Percentiles rank a stretch among this genome's conserved stretches.
Evolutionary conservation across 768 basidiomycete species (phyloP).

Genomic region (Mycena venus): DNA sequence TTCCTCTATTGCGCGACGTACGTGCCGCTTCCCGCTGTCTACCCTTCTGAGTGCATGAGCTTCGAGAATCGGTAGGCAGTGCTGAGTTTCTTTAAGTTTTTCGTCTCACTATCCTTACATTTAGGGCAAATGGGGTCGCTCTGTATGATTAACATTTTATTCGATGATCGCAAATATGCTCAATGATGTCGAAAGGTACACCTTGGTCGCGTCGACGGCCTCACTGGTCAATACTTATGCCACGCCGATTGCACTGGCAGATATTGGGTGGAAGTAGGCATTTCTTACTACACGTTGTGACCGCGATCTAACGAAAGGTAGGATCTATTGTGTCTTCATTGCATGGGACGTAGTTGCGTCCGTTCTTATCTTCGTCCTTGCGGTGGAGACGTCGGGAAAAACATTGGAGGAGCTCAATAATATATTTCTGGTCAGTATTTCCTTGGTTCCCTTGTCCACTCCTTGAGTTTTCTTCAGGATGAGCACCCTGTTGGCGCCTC

Average conservation of each 20-base stretch:
- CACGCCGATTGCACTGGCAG: constrained; percentile 55
- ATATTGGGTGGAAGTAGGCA: constrained; percentile 48
- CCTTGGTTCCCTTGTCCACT: background rate
- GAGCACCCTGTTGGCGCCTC: constrained; percentile 13
- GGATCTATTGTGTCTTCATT: constrained; percentile 37
- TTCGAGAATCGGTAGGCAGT: constrained; percentile 61
- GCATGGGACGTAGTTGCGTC: constrained; percentile 40
- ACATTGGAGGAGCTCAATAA: constrained; percentile 41
- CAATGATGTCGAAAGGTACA: constrained; percentile 44
- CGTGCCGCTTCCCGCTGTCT: constrained; percentile 71
- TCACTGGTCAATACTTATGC: constrained; percentile 68
- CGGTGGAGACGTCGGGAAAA: constrained; percentile 39
- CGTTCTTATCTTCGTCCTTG: constrained; percentile 37
- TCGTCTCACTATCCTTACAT: background rate
- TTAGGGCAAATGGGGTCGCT: constrained; percentile 72
- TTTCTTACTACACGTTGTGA: background rate
- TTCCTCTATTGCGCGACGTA: constrained; percentile 68
- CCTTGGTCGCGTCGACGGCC: constrained; percentile 57
- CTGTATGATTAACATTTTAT: constrained; percentile 52
- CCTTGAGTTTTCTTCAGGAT: background rate
- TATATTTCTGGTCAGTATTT: constrained; percentile 30
- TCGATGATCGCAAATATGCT: background rate
- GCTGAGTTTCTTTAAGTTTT: too few relatives aligned
- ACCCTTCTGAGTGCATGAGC: constrained; percentile 68
- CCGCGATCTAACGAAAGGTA: constrained; percentile 22